phyloP scores from a whole-genome alignment of 768 basidiomycete species.

The Amanita muscaria region DNA sequence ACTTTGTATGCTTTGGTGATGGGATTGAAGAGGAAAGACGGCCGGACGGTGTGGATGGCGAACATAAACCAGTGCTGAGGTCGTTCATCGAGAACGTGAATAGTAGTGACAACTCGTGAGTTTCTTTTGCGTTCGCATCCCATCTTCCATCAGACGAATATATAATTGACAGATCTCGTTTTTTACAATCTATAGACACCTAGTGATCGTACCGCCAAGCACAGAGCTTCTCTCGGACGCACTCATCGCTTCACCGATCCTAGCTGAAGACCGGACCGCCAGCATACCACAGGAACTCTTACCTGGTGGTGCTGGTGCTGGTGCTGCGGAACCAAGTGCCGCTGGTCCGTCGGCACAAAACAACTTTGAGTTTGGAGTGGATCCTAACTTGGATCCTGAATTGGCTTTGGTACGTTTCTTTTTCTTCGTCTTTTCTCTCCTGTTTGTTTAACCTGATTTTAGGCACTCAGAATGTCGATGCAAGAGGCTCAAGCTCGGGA shows the following conservation, averaged over 20 bases:
- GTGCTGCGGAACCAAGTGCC: conserved; percentile 32
- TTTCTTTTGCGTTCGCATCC: conserved; percentile 13
- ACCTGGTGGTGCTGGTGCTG: conserved; percentile 33
- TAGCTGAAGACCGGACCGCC: conserved; percentile 64
- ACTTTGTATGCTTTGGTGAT: conserved; percentile 87
- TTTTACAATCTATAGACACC: conserved; percentile 45
- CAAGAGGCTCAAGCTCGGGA: conserved; percentile 86
- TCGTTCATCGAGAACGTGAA: conserved; percentile 78
- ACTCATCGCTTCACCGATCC: conserved; percentile 71
- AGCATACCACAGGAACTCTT: conserved; percentile 60
- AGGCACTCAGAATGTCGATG: conserved; percentile 97
- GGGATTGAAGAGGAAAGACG: conserved; percentile 50
- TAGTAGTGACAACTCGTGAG: conserved; percentile 82
- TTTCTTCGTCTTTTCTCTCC: background rate
- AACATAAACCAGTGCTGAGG: conserved; percentile 58
- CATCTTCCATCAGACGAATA: background rate
- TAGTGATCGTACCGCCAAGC: conserved; percentile 72
- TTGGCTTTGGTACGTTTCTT: conserved; percentile 84
- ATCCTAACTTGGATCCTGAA: conserved; percentile 48
- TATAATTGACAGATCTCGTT: conserved; percentile 5
- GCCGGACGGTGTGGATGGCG: conserved; percentile 22
- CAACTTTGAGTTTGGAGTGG: conserved; percentile 83
- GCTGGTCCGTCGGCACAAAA: too few species aligned
- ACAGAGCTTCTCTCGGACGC: conserved; percentile 76
- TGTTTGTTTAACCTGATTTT: conserved; percentile 1